A percentile compares a stretch with the other conserved stretches of the same genome.
Conservation (phyloP, 345 rosid genomes). For the Populus deltoides region DNA sequence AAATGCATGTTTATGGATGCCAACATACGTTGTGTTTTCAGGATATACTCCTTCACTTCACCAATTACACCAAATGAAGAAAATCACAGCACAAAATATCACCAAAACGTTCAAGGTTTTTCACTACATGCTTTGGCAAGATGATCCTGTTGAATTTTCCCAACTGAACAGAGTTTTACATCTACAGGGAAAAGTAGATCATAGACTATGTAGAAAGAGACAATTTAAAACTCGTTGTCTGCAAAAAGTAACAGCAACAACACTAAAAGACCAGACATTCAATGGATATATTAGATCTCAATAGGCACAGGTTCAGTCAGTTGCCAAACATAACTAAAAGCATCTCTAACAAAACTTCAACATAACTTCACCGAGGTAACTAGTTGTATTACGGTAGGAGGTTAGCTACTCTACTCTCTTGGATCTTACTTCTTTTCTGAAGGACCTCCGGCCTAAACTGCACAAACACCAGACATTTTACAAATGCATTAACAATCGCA, state of each 20-base stretch:
- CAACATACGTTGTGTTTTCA: not conserved
- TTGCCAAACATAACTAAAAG: not conserved
- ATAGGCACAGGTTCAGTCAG: not conserved
- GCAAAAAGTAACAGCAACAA: not conserved
- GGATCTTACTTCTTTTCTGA: constrained; percentile 34
- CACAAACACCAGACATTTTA: not conserved
- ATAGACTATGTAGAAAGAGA: no score
- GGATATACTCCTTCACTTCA: not conserved
- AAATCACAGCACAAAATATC: no score
- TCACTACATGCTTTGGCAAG: no score
- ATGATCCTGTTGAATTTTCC: no score
- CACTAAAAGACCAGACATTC: no score
- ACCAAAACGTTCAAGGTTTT: no score
- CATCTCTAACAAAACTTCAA: not conserved
- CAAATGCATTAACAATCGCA: no score
- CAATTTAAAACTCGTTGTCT: not conserved
- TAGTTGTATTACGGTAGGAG: not conserved
- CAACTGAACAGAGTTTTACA: no score
- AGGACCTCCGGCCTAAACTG: constrained; percentile 39
- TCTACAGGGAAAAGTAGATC: no score
- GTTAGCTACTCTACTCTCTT: not conserved
- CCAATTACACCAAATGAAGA: not conserved
- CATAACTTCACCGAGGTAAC: not conserved
- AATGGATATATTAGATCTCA: not conserved
- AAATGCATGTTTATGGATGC: not conserved